These are phyloP conservation scores for Botrytis sinoallii DNA, from an alignment of 2,329 filamentous ascomycete species.

Conservation along the genomic window DNA sequence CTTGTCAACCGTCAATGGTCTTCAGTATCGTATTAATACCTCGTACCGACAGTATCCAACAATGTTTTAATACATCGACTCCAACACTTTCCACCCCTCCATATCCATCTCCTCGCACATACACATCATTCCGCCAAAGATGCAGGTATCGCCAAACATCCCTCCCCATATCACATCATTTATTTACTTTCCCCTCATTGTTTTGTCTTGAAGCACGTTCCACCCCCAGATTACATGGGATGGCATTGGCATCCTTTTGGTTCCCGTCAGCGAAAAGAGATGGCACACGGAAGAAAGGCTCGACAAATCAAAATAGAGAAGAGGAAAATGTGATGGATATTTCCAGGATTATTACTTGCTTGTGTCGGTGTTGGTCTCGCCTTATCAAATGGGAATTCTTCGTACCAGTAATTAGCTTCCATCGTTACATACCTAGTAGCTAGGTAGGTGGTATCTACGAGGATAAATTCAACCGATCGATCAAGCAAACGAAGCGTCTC, in stretches of 20 bases:
- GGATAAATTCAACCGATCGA: background rate
- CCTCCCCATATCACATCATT: slow-evolving; percentile 6
- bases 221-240: background rate
- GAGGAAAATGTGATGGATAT: background rate
- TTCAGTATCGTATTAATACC: too few relatives aligned
- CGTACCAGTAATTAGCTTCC: too few relatives aligned
- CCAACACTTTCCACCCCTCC: background rate
- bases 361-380: background rate
- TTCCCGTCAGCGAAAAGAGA: background rate
- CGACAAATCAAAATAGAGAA: background rate
- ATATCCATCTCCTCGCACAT: background rate
- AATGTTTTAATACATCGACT: background rate
- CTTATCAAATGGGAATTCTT: too few relatives aligned
- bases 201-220: slow-evolving; percentile 15
- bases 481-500: background rate
- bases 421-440: too few relatives aligned
- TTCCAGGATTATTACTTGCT: slow-evolving; percentile 3
- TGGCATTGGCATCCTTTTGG: background rate
- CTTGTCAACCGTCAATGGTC: background rate
- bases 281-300: too few relatives aligned
- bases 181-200: slow-evolving; percentile 12
- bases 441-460: background rate
- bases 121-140: background rate
- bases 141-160: background rate
- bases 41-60: background rate